Conservation (phyloP, 2,329 filamentous ascomycete genomes). For the Zasmidium citrigriseum region DNA sequence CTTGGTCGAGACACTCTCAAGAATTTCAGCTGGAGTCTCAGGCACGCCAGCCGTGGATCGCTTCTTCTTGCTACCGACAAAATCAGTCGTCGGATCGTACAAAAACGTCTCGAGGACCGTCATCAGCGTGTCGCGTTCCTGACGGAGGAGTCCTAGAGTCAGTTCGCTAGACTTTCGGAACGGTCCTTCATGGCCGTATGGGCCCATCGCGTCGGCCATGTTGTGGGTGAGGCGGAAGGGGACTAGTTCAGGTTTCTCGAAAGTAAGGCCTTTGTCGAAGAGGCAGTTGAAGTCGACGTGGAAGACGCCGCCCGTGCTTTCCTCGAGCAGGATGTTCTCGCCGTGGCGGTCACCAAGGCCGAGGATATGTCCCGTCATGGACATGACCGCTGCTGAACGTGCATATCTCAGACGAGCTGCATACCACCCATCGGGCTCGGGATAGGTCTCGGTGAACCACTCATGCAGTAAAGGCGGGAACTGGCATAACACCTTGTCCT, state of each 20-base stretch:
- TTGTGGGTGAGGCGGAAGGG: slow-evolving; percentile 98
- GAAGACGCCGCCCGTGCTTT: slow-evolving; percentile 89
- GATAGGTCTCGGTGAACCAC: slow-evolving; percentile 96
- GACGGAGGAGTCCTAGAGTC: slow-evolving; percentile 77
- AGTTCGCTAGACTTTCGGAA: slow-evolving; percentile 91
- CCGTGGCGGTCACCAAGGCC: slow-evolving; percentile 92
- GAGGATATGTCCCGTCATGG: slow-evolving; percentile 96
- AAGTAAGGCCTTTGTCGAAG: slow-evolving; percentile 96
- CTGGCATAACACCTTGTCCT: slow-evolving; percentile 60
- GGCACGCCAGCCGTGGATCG: slow-evolving; percentile 58
- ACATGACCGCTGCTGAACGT: slow-evolving; percentile 95
- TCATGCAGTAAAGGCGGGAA: slow-evolving; percentile 85
- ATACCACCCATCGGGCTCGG: slow-evolving; percentile 91
- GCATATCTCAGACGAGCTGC: slow-evolving; percentile 85
- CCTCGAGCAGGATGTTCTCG: slow-evolving; percentile 94
- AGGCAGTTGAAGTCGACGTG: slow-evolving; percentile 99
- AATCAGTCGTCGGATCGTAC: slow-evolving; percentile 93
- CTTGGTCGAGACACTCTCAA: slow-evolving; percentile 86
- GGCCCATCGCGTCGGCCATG: slow-evolving; percentile 96
- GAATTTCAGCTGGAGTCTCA: slow-evolving; percentile 73
- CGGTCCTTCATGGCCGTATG: slow-evolving; percentile 87
- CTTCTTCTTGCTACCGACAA: slow-evolving; percentile 69
- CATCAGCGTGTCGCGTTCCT: slow-evolving; percentile 95
- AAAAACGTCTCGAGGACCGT: slow-evolving; percentile 96
- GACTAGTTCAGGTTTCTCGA: slow-evolving; percentile 90